Evolutionary conservation across 352 stramenopile genomes (phyloP), one percentile per base, ranked within the genome.

Genomic region (Phytophthora multivora): DNA sequence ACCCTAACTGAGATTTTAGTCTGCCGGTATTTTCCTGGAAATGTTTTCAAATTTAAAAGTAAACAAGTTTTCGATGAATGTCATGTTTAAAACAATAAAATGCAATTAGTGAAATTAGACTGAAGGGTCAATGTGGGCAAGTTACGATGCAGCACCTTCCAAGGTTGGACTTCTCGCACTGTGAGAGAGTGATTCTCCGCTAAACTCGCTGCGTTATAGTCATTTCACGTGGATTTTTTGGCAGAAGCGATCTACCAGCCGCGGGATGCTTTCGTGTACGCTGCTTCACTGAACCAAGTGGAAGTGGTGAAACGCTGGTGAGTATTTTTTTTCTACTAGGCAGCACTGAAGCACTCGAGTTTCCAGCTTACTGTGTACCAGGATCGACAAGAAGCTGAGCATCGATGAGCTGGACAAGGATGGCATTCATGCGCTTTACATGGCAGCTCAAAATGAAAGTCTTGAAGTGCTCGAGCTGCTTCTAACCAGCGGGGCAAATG

Each of bases 241-340:
- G 63, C 57, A 3, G 60, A 63, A 25, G 64, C 71, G 2, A 47
- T 40, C 1, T 83, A 73, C 43, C 54, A 83, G 30, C 71, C 71
- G 5, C 57, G 49, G 12, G 81, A 89, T 46, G 81, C 81, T 16
- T 88, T 90, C 41, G 81, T 89, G 35, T 77, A 90, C 40, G 81
- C 81, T 4, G 79, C 81, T 19, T 88, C 81, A 5, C 69, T 88
- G 15, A 89, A 89, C 53, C 81, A 89, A 69, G 57, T 86, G 30
- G 59, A 83, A 51, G 81, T 88, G 45, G 73, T 90, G 18, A 68
- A 64, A 18, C 75, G 73, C 40, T 90, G 80, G 77, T 83, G 16
- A 48, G 33, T 26, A 6, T 12, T 15, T n/a, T 51, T 16, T 23
- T 31, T 26, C 38, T 19, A 9, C 4, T n/a, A n/a, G n/a, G n/a